phyloP scores from a whole-genome alignment of 495 filamentous ascomycete genomes.

The Penicillium steckii region DNA sequence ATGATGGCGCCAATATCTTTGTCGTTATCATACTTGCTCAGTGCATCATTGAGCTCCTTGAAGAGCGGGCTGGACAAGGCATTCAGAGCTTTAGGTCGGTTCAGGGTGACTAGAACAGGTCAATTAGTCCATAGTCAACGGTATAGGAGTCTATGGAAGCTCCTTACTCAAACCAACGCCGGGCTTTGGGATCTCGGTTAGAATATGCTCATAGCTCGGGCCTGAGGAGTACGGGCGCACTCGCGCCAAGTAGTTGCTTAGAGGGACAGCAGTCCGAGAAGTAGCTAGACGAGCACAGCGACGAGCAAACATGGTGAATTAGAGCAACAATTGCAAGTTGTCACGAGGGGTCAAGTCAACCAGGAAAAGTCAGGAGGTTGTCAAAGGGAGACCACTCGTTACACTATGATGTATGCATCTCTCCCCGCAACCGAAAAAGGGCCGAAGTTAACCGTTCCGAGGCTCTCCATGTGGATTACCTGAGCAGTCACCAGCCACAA shows the following conservation, averaged over 20 bases:
- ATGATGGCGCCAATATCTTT: constrained; percentile 72
- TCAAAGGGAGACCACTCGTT: not conserved
- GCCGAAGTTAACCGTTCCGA: constrained; percentile 37
- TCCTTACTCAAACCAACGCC: constrained; percentile 85
- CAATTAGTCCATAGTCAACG: constrained; percentile 2
- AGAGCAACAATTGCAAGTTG: not conserved
- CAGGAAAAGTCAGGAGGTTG: constrained; percentile 1
- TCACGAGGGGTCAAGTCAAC: not conserved
- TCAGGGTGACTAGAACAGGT: constrained; percentile 71
- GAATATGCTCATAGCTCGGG: constrained; percentile 73
- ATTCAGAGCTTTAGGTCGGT: constrained; percentile 93
- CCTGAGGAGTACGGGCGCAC: constrained; percentile 56
- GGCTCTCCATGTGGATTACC: constrained; percentile 22
- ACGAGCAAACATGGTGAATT: constrained; percentile 53
- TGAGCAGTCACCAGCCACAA: constrained; percentile 5
- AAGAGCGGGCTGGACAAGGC: constrained; percentile 88
- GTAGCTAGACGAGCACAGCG: constrained; percentile 57
- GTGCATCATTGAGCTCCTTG: constrained; percentile 80
- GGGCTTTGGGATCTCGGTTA: constrained; percentile 77
- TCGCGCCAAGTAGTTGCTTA: constrained; percentile 49
- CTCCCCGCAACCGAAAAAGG: constrained; percentile 28
- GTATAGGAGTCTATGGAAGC: not conserved
- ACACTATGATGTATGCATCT: constrained; percentile 18
- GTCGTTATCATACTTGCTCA: constrained; percentile 68
- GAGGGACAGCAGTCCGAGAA: constrained; percentile 50